These are phyloP conservation scores for Intubia oerlemansii DNA, from an alignment of 2,329 filamentous ascomycete genomes.

Conservation along the genomic window DNA sequence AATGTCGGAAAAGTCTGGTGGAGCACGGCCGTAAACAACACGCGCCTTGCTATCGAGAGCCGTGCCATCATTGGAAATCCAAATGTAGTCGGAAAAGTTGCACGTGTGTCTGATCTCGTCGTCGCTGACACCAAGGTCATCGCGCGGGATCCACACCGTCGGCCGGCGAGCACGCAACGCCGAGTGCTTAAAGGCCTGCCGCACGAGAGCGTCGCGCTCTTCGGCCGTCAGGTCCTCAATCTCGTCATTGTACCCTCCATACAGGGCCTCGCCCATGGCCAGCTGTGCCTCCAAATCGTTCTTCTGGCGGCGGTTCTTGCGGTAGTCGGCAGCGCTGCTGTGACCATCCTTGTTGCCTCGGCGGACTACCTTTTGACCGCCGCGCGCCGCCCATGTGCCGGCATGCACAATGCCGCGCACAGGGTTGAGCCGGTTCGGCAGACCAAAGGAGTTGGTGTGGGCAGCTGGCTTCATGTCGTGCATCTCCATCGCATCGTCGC, in stretches of 20 bases:
- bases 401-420: slow-evolving; percentile 26
- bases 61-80: slow-evolving; percentile 87
- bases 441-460: slow-evolving; percentile 8
- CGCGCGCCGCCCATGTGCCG: slow-evolving; percentile 24
- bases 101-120: slow-evolving; percentile 71
- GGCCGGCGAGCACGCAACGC: slow-evolving; percentile 70
- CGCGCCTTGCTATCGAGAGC: slow-evolving; percentile 65
- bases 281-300: slow-evolving; percentile 57
- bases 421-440: slow-evolving; percentile 14
- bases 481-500: slow-evolving; percentile 10
- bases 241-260: slow-evolving; percentile 74
- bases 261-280: slow-evolving; percentile 60
- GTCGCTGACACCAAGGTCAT: slow-evolving; percentile 75
- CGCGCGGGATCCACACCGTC: slow-evolving; percentile 82
- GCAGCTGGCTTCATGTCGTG: slow-evolving; percentile 1
- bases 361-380: slow-evolving; percentile 24
- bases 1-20: slow-evolving; percentile 75
- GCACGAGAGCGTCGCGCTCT: slow-evolving; percentile 67
- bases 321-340: slow-evolving; percentile 23
- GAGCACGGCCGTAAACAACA: slow-evolving; percentile 67
- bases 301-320: slow-evolving; percentile 24
- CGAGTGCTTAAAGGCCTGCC: slow-evolving; percentile 76
- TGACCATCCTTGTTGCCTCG: no score
- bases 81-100: slow-evolving; percentile 57
- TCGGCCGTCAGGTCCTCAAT: slow-evolving; percentile 85